These are phyloP conservation scores for Aspergillus luchuensis DNA, from an alignment of 2,329 filamentous ascomycete genomes.

Conservation along the genomic window DNA sequence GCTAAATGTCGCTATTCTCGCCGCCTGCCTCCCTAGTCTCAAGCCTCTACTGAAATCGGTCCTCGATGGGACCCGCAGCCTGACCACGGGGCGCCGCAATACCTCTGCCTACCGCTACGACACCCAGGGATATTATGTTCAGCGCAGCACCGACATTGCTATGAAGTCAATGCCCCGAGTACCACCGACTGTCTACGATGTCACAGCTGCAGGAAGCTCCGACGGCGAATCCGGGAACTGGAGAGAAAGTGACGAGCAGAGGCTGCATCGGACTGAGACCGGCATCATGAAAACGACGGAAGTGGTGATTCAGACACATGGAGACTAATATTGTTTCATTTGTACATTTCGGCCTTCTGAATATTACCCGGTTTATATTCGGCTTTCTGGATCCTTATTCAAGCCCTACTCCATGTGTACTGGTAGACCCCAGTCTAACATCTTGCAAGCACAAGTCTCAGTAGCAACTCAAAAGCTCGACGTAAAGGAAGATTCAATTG, in stretches of 20 bases:
- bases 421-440: no score
- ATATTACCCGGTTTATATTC: not conserved
- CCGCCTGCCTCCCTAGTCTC: constrained; percentile 44
- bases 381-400: no score
- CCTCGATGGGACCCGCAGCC: constrained; percentile 14
- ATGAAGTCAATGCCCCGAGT: constrained; percentile 1
- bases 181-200: not conserved
- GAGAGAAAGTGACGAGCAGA: not conserved
- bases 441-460: no score
- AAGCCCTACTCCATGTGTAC: no score
- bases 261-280: not conserved
- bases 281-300: constrained; percentile 7
- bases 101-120: constrained; percentile 9
- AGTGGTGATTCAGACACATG: constrained; percentile 5
- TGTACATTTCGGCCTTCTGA: not conserved
- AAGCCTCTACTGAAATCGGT: constrained; percentile 38
- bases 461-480: no score
- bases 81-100: constrained; percentile 13
- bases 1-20: constrained; percentile 45
- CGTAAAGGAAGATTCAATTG: no score
- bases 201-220: not conserved
- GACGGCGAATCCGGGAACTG: not conserved
- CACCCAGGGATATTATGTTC: constrained; percentile 7
- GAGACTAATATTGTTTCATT: not conserved
- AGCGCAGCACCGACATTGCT: constrained; percentile 1